phyloP scores from a whole-genome alignment of 2,329 filamentous ascomycete species.

The Sporothrix curviconia region DNA sequence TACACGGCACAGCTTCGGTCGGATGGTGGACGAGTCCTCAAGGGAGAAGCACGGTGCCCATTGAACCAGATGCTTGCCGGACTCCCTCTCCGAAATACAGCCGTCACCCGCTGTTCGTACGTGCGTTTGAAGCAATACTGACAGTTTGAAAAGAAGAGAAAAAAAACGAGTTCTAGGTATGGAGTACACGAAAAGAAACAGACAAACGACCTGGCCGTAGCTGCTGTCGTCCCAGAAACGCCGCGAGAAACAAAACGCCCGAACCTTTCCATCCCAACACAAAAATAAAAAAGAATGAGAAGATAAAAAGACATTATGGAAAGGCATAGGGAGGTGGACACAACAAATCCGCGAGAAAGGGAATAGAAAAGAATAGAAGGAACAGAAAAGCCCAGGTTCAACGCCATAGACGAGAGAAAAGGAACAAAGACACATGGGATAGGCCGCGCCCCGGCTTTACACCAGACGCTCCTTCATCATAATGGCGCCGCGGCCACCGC shows the following conservation, averaged over 20 bases:
- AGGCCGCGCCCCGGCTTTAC: neutral
- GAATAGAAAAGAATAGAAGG: neutral
- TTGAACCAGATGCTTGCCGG: too few species aligned
- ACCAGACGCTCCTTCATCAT: constrained; percentile 43
- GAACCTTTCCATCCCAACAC: too few species aligned
- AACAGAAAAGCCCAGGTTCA: neutral
- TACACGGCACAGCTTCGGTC: too few species aligned
- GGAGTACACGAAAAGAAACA: neutral
- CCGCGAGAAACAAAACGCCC: too few species aligned
- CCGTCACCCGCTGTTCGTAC: neutral
- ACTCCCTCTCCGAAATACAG: neutral
- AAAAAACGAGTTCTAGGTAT: too few species aligned
- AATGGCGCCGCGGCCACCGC: constrained; percentile 61
- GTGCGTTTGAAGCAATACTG: neutral
- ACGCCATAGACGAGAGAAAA: neutral
- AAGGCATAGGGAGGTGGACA: too few species aligned
- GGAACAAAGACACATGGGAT: neutral
- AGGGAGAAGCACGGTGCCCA: too few species aligned
- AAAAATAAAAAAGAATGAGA: neutral
- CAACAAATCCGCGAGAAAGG: neutral
- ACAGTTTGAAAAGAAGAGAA: neutral
- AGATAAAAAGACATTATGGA: neutral
- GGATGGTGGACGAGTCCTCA: too few species aligned
- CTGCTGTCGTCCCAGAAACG: constrained; percentile 4
- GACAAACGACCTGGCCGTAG: neutral